Evolutionary conservation across 169 alveolate species (phyloP), one percentile per base, ranked within the genome.

Genomic region (Amoebophrya sp.): DNA sequence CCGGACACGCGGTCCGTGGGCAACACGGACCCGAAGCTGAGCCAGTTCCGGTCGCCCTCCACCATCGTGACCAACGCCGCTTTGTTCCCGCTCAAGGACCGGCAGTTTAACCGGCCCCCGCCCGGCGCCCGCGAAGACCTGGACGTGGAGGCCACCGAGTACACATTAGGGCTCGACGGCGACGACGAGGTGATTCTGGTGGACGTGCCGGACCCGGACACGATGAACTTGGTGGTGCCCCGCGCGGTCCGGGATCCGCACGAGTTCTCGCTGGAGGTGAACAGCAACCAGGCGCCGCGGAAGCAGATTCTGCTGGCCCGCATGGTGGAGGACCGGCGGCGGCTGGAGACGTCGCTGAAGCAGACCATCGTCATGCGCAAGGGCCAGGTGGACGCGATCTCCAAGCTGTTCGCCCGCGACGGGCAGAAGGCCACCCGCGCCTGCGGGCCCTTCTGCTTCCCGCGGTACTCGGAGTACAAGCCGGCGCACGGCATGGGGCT

Each of bases 371-470:
- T 66, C 35, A 66, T 66, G 83, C 83, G 83, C 32, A 66, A 66
- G 32, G 83, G 83, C 29, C 83, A 66, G 83, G 83, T 66, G 32
- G 83, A 66, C 83, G 83, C 83, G 39, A 66, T 66, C 35, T 66
- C 83, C 32, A 66, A 66, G 83, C 83, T 66, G 29, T 66, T 66
- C 83, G 83, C 83, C 32, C 0, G 10, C 12, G 83, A 66, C 35
- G 54, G 12, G 2, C 83, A 66, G 83, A 66, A 66, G 18, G 83
- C 83, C 7, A 66, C 83, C 83, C 12, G 83, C 10, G 83, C 83
- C 35, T 66, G 83, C 35, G 83, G 83, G 1, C 83, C 83, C 38
- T 66, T 66, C 35, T 66, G 83, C 35, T 66, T 7, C 35, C 83
- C 83, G 32, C 1, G 35, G 83, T 66, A 25, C 35, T 66, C 83